Conservation (phyloP, 352 stramenopile species). For the Pythium scleroteichum region DNA sequence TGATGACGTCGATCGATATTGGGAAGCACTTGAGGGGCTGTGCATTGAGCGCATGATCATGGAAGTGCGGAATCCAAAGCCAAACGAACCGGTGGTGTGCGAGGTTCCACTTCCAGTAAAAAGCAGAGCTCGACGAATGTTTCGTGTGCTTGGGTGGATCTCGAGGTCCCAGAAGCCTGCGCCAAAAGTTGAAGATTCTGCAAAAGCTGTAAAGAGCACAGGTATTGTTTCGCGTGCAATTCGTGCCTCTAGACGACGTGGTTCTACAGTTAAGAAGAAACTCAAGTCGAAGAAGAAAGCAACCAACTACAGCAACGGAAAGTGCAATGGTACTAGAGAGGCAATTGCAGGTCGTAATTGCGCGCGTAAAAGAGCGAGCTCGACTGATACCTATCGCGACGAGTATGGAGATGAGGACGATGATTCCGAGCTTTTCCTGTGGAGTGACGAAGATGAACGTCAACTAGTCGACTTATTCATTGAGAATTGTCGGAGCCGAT, state of each 20-base stretch:
- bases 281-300: conserved; percentile 16
- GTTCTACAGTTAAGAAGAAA: conserved; percentile 22
- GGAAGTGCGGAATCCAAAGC: conserved; percentile 58
- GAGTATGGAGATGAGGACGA: conserved; percentile 22
- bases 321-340: not conserved
- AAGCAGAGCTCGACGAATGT: conserved; percentile 65
- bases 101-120: conserved; percentile 62
- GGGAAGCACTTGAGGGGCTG: conserved; percentile 78
- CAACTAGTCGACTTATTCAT: conserved; percentile 69
- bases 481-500: conserved; percentile 62
- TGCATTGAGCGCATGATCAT: conserved; percentile 82
- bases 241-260: conserved; percentile 25
- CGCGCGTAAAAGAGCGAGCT: not conserved
- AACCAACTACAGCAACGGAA: not conserved
- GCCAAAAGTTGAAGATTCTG: conserved; percentile 19
- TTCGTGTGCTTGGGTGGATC: conserved; percentile 73
- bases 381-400: not conserved
- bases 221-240: conserved; percentile 71
- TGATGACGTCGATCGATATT: conserved; percentile 63
- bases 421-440: conserved; percentile 33
- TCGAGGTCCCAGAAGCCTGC: conserved; percentile 55
- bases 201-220: conserved; percentile 32
- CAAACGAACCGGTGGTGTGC: conserved; percentile 56
- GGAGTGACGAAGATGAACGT: conserved; percentile 58
- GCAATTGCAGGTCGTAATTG: not conserved